phyloP scores from a whole-genome alignment of 2,329 filamentous ascomycete species.

The Clonostachys byssicola region DNA sequence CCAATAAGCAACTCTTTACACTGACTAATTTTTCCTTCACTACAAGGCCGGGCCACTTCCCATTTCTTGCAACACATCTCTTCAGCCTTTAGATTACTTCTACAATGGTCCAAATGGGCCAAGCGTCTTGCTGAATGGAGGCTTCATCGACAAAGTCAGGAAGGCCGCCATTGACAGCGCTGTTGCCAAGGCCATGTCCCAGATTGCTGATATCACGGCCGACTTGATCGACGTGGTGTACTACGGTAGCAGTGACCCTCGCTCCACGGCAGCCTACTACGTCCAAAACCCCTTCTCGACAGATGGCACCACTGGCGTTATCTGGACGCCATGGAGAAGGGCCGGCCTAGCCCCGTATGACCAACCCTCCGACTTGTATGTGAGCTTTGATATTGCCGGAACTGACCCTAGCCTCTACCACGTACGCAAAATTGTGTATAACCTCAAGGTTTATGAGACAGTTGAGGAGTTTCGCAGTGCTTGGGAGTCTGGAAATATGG shows the following conservation, averaged over 20 bases:
- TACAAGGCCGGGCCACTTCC: slow-evolving; percentile 9
- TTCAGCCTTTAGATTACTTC: slow-evolving; percentile 7
- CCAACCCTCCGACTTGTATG: slow-evolving; percentile 8
- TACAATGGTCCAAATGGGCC: slow-evolving; percentile 10
- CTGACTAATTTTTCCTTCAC: neutral
- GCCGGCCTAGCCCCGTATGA: slow-evolving; percentile 7
- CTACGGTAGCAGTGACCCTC: slow-evolving; percentile 4
- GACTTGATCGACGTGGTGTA: slow-evolving; percentile 6
- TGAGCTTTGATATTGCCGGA: slow-evolving; percentile 8
- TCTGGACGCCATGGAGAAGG: slow-evolving; percentile 9
- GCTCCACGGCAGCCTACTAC: slow-evolving; percentile 7
- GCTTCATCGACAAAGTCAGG: slow-evolving; percentile 6
- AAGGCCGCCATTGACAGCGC: slow-evolving; percentile 5
- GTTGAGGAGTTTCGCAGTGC: slow-evolving; percentile 8
- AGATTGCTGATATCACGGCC: slow-evolving; percentile 7
- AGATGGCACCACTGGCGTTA: slow-evolving; percentile 6
- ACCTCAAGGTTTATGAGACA: slow-evolving; percentile 7
- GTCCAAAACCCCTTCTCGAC: slow-evolving; percentile 8
- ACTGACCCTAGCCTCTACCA: slow-evolving; percentile 8
- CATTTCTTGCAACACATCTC: slow-evolving; percentile 3
- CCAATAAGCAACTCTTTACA: neutral
- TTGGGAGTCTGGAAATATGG: slow-evolving; percentile 6
- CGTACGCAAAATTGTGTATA: slow-evolving; percentile 9
- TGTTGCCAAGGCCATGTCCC: slow-evolving; percentile 7
- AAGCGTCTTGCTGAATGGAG: slow-evolving; percentile 6